These are phyloP conservation scores for Lodderomyces parapsilosis DNA, from an alignment of 1,139 yeast genomes.

Conservation along the genomic window DNA sequence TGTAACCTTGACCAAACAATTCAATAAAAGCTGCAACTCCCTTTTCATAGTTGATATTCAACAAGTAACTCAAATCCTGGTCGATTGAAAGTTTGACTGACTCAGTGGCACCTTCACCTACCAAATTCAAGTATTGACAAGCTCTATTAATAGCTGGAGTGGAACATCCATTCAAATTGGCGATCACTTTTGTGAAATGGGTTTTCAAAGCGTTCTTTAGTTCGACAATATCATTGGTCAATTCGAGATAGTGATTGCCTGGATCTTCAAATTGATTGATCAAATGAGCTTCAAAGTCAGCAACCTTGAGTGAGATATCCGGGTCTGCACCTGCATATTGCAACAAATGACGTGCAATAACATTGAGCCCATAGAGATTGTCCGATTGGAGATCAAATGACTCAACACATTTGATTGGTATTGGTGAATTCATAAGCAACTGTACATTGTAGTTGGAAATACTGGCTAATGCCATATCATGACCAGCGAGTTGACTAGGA, in stretches of 20 bases:
- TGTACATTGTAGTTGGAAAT: slow-evolving; percentile 16
- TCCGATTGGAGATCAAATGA: slow-evolving; percentile 30
- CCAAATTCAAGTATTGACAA: slow-evolving; percentile 15
- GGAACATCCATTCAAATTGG: not conserved
- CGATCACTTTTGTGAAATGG: slow-evolving; percentile 16
- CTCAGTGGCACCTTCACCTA: slow-evolving; percentile 1
- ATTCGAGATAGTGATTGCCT: slow-evolving; percentile 45
- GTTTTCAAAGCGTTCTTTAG: slow-evolving; percentile 24
- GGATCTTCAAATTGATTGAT: slow-evolving; percentile 52
- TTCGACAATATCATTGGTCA: slow-evolving; percentile 32
- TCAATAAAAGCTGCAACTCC: slow-evolving; percentile 31
- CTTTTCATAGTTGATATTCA: slow-evolving; percentile 28
- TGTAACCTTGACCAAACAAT: slow-evolving; percentile 27
- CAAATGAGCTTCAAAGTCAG: slow-evolving; percentile 37
- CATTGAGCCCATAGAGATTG: slow-evolving; percentile 35
- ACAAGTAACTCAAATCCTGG: slow-evolving; percentile 28
- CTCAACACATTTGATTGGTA: slow-evolving; percentile 28
- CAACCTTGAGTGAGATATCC: slow-evolving; percentile 20
- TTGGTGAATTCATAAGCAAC: slow-evolving; percentile 29
- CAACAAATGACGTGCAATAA: slow-evolving; percentile 26
- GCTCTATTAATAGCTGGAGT: slow-evolving; percentile 24
- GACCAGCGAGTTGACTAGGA: slow-evolving; percentile 8
- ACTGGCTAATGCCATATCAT: slow-evolving; percentile 10
- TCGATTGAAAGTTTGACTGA: slow-evolving; percentile 5
- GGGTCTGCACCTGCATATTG: slow-evolving; percentile 15